Conservation (phyloP, 495 filamentous ascomycete genomes). For the Aspergillus bertholletiae region DNA sequence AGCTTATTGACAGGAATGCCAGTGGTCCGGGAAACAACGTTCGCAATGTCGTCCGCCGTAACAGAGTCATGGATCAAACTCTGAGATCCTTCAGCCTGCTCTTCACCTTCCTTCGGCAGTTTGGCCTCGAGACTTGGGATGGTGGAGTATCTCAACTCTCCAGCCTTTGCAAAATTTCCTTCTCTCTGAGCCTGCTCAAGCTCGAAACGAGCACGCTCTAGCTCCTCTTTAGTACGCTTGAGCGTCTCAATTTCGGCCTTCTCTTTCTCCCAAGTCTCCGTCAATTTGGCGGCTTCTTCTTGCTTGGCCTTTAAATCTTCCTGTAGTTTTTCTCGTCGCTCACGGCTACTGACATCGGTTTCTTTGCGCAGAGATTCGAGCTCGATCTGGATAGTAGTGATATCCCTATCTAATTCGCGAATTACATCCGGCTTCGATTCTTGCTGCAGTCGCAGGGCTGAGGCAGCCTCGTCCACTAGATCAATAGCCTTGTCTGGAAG, state of each 20-base stretch:
- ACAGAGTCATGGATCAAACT: conserved; percentile 88
- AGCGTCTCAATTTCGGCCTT: conserved; percentile 76
- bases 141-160: conserved; percentile 79
- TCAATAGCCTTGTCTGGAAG: conserved; percentile 97
- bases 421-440: conserved; percentile 96
- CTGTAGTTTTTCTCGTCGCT: conserved; percentile 84
- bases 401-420: conserved; percentile 82
- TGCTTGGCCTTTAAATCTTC: conserved; percentile 67
- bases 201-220: conserved; percentile 81
- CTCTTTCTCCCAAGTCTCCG: conserved; percentile 85
- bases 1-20: conserved; percentile 90
- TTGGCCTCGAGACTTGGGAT: conserved; percentile 79
- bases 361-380: conserved; percentile 94
- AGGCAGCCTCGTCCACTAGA: conserved; percentile 92
- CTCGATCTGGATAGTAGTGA: conserved; percentile 97
- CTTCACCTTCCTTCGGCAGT: conserved; percentile 69
- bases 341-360: conserved; percentile 80
- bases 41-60: conserved; percentile 87
- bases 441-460: conserved; percentile 84
- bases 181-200: conserved; percentile 84
- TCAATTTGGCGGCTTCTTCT: conserved; percentile 63
- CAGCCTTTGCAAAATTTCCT: conserved; percentile 86
- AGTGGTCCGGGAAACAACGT: conserved; percentile 84
- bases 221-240: conserved; percentile 77
- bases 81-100: conserved; percentile 40